Evolutionary conservation across 352 stramenopile species (phyloP), one percentile per base, ranked within the genome.

Genomic region (Thalassiosira livingstoniorum): DNA sequence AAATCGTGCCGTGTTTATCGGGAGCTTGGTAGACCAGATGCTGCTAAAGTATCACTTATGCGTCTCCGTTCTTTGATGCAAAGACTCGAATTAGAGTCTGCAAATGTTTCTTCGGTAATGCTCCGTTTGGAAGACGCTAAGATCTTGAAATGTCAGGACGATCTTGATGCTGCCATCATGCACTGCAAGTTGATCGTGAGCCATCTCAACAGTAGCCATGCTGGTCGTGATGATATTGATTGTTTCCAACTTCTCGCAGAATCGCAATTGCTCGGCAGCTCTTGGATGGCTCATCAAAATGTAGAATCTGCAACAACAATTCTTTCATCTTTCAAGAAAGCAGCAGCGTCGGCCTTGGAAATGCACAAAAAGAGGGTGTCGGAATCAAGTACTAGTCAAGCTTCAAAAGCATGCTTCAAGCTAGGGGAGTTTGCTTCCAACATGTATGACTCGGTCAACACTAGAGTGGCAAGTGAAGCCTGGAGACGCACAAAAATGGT

Each of bases 201-300:
- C 32, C 63, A 87, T 51, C 75, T 95, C 11, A 43, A 47, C 32
- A 82, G 65, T 34, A 32, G 7, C 64, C 42, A 23, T 57, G 47
- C 54, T 35, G 32, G 37, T 35, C 25, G 39, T 66, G 39, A 15
- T 47, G 72, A 85, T 55, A 75, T 68, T 45, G 83, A 86, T 45
- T 42, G 45, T 51, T 47, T 63, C 54, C 71, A 80, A 34, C 62
- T 87, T 27, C 73, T 57, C 70, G 80, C 80, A 29, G 66, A 82
- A 39, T 73, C 80, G 15, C 78, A 91, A 34, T 66, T 94, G 2
- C 88, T 92, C 5, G 97, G 95, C 51, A 96, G 96, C 18, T 95
- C 95, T 55, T 99, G 96, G 97, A 95, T 98, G 80, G 94, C 95
- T 23, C 95, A 95, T 67, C 95, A 98, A 78, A 96, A 96, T 64